A percentile compares a stretch with the other conserved stretches of the same genome.
phyloP scores from a whole-genome alignment of 1,139 yeast genomes.

The Suhomyces terraborum region DNA sequence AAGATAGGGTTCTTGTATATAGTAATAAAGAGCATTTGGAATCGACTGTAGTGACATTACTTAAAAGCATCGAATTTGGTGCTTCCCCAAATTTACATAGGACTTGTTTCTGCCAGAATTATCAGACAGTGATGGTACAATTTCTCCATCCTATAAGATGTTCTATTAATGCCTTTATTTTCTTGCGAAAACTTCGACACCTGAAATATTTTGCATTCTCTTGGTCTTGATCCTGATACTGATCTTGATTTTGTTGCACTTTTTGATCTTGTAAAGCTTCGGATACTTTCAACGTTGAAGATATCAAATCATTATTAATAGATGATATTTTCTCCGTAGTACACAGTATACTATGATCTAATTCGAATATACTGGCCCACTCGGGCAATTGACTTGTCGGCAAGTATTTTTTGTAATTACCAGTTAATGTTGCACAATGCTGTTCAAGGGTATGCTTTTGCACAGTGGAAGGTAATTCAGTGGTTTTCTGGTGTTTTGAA shows the following conservation, averaged over 20 bases:
- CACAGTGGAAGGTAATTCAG: not conserved
- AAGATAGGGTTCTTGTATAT: conserved; percentile 22
- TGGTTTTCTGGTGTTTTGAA: not conserved
- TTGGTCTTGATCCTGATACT: too few relatives aligned
- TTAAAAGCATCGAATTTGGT: too few relatives aligned
- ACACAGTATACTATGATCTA: not conserved
- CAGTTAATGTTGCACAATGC: conserved; percentile 6
- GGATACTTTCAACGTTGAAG: too few relatives aligned
- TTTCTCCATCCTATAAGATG: not conserved
- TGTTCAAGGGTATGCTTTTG: conserved; percentile 1
- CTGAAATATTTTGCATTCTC: not conserved
- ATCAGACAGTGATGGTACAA: not conserved
- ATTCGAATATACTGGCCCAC: conserved; percentile 9
- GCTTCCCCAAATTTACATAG: too few relatives aligned
- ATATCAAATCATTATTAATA: too few relatives aligned
- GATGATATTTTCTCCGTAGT: not conserved
- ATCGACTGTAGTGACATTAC: not conserved
- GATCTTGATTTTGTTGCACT: too few relatives aligned
- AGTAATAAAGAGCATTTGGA: conserved; percentile 1
- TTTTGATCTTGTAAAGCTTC: too few relatives aligned
- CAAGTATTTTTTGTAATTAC: conserved; percentile 10
- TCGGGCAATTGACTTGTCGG: conserved; percentile 1
- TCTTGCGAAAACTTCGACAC: not conserved
- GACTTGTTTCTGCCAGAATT: too few relatives aligned
- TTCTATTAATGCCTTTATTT: not conserved